A percentile compares a stretch with the other conserved stretches of the same genome.
These are phyloP conservation scores for Vigna reflexopilosa DNA, from an alignment of 306 rosid genomes.

Conservation along the genomic window DNA sequence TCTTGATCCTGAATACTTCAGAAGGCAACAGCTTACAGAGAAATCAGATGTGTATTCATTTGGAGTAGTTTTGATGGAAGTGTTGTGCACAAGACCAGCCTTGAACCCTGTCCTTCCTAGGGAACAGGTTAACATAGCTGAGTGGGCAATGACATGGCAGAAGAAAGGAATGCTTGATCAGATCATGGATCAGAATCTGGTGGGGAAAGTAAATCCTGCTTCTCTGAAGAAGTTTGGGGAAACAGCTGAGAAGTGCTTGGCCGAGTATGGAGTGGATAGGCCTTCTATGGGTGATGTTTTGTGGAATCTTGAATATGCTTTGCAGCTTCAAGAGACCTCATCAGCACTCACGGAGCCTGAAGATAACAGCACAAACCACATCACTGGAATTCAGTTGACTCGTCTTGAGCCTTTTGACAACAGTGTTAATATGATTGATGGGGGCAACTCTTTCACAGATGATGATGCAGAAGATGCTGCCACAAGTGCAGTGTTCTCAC, in stretches of 20 bases:
- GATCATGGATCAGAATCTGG: slow-evolving; percentile 87
- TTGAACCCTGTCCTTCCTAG: slow-evolving; percentile 94
- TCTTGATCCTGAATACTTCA: slow-evolving; percentile 95
- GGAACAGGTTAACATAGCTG: slow-evolving; percentile 98
- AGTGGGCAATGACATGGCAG: slow-evolving; percentile 97
- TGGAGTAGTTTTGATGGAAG: slow-evolving; percentile 97
- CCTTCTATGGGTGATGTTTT: slow-evolving; percentile 99
- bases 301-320: slow-evolving; percentile 94
- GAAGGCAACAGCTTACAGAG: slow-evolving; percentile 98
- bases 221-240: slow-evolving; percentile 95
- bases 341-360: slow-evolving; percentile 88
- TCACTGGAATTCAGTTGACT: slow-evolving; percentile 78
- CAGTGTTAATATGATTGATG: slow-evolving; percentile 78
- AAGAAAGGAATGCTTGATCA: slow-evolving; percentile 97
- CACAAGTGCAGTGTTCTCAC: slow-evolving; percentile 95
- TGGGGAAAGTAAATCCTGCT: slow-evolving; percentile 83
- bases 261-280: slow-evolving; percentile 90
- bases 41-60: slow-evolving; percentile 97
- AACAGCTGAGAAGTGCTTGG: slow-evolving; percentile 94
- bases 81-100: slow-evolving; percentile 96
- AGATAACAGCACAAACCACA: slow-evolving; percentile 95
- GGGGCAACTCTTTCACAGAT: slow-evolving; percentile 61
- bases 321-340: slow-evolving; percentile 92
- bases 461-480: slow-evolving; percentile 81
- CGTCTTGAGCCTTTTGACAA: slow-evolving; percentile 81